Percentiles rank a stretch among this genome's conserved stretches.
These are phyloP conservation scores for Ogataea haglerorum DNA, from an alignment of 805 yeast genomes.

Conservation along the genomic window DNA sequence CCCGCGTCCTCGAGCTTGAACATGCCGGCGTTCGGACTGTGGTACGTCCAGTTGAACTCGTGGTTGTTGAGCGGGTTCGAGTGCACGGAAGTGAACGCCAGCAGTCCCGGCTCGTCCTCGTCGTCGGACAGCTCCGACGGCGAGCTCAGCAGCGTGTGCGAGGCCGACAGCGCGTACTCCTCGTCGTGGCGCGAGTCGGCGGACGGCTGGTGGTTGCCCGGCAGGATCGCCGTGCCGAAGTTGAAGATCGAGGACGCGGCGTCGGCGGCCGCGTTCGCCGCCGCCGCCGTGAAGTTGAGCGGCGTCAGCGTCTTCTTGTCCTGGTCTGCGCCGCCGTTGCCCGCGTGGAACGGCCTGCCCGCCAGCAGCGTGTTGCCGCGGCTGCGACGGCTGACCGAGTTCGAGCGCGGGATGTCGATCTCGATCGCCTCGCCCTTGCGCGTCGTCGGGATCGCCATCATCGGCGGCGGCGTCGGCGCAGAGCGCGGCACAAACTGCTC, in stretches of 20 bases:
- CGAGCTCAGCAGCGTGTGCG: constrained; percentile 13
- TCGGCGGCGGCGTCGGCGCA: constrained; percentile 59
- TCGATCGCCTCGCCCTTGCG: constrained; percentile 76
- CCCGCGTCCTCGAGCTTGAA: constrained; percentile 18
- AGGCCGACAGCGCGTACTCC: constrained; percentile 9
- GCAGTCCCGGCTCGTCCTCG: constrained; percentile 30
- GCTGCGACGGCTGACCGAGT: constrained; percentile 25
- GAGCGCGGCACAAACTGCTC: constrained; percentile 15
- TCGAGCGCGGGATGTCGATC: constrained; percentile 44
- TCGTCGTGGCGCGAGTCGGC: constrained; percentile 8
- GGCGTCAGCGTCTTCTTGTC: constrained; percentile 18
- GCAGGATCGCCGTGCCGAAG: constrained; percentile 22
- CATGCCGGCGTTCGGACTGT: constrained; percentile 16
- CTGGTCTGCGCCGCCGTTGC: constrained; percentile 1
- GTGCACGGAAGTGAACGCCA: constrained; percentile 24
- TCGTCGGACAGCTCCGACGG: constrained; percentile 18
- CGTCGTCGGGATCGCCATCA: constrained; percentile 79
- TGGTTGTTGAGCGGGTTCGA: constrained; percentile 39
- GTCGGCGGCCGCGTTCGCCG: constrained; percentile 28
- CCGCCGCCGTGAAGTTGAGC: constrained; percentile 26
- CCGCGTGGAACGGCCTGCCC: constrained; percentile 14
- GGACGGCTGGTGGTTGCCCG: constrained; percentile 7
- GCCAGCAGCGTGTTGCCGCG: constrained; percentile 20
- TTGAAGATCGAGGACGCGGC: constrained; percentile 31
- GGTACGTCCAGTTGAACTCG: constrained; percentile 29